Conservation (phyloP, 495 filamentous ascomycete species). For the Articulospora tetracladia region DNA sequence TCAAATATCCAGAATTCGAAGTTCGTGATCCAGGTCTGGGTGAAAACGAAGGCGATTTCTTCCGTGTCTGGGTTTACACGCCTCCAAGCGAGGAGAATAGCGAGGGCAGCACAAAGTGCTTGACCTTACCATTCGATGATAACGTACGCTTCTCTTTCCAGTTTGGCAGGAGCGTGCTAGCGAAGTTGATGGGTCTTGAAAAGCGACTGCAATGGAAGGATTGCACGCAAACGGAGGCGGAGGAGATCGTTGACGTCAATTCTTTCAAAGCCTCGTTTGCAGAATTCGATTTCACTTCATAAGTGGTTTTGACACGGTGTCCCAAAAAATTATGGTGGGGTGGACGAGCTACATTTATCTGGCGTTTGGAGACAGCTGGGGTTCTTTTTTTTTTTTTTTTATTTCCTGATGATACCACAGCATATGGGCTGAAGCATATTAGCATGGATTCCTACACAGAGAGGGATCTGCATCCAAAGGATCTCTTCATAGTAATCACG, state of each 20-base stretch:
- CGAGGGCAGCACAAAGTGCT: conserved; percentile 39
- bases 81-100: conserved; percentile 33
- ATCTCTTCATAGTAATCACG: too few species aligned
- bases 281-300: conserved; percentile 70
- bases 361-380: not conserved
- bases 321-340: too few species aligned
- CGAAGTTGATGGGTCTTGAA: conserved; percentile 78
- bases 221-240: conserved; percentile 68
- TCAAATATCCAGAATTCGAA: conserved; percentile 57
- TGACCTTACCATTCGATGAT: conserved; percentile 43
- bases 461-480: too few species aligned
- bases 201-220: conserved; percentile 74
- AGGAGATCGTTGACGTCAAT: conserved; percentile 76
- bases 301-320: too few species aligned
- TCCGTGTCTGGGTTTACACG: conserved; percentile 79
- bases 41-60: conserved; percentile 64
- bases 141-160: conserved; percentile 54
- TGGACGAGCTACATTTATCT: not conserved
- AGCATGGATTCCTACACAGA: too few species aligned
- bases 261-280: conserved; percentile 83
- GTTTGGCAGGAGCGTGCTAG: conserved; percentile 74
- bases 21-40: conserved; percentile 30
- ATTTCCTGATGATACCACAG: not conserved
- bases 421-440: not conserved
- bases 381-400: too few species aligned